Base-by-base conservation (phyloP, 164 flowering plant genomes). In the Stephania yunnanensis region DNA sequence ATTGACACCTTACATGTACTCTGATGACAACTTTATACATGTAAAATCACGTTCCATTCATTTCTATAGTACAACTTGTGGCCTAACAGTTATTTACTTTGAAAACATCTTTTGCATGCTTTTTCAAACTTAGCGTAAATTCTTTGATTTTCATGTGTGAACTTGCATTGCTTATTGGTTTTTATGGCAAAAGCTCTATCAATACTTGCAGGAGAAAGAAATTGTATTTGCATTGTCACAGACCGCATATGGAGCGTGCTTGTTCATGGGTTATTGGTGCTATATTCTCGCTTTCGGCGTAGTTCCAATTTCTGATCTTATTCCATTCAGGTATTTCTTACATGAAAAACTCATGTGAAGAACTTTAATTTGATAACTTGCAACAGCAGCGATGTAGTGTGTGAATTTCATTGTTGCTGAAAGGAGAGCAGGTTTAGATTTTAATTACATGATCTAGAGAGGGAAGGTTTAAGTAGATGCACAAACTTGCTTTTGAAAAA, bases 201-300 rank as follows among this genome's bases (percentile, higher is more conserved):
- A 20, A 75, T 67, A 15, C 69, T 80, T 87, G 80, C 92, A 96
- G 99, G 97, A 90, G 74, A 96, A 87, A 80, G 88, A 79, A 63
- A 83, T 83, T 73, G 82, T 89, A 76, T 91, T 96, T 88, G 89
- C 92, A 65, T 74, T 92, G 75, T 88, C 98, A 68, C 99, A 96
- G 85, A 76, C 78, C 73, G 87, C 97, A 70, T 96, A 91, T 86
- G 97, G 93, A 73, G 89, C 85, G 66, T 88, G 86, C 82, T 80
- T 92, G 75, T 87, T 90, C 73, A 4, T 92, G 12, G 93, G 98
- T 65, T 96, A 96, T 75, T 96, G 98, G 99, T 87, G 91, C 71
- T 96, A 92, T 82, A 90, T 91, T 80, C 85, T 91, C 77, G 67
- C 85, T 69, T 83, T 78, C 72, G 83, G 73, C 69, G 50, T 73